Percentiles rank a stretch among this genome's conserved stretches.
These are phyloP conservation scores for Fusarium ambrosium DNA, from an alignment of 2,329 filamentous ascomycete species.

Conservation along the genomic window DNA sequence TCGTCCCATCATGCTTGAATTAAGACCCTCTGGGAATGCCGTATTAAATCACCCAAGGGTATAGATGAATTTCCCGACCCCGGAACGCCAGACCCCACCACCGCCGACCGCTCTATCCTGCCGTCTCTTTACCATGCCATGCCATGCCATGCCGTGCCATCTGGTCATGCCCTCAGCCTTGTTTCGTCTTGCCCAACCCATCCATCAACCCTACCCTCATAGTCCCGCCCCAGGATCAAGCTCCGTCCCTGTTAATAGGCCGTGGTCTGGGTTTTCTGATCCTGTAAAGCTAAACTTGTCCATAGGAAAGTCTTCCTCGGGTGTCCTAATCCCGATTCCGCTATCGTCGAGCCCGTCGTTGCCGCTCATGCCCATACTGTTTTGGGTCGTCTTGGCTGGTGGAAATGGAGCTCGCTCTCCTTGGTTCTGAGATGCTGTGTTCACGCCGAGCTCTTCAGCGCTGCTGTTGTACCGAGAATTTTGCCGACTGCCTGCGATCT, in stretches of 20 bases:
- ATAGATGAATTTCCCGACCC: slow-evolving; percentile 39
- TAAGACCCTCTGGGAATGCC: slow-evolving; percentile 38
- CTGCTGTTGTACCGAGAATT: slow-evolving; percentile 59
- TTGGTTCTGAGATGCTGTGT: slow-evolving; percentile 62
- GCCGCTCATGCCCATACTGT: slow-evolving; percentile 53
- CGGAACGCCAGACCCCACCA: slow-evolving; percentile 42
- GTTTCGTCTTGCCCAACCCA: slow-evolving; percentile 2
- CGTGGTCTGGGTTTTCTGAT: slow-evolving; percentile 53
- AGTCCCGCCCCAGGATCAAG: slow-evolving; percentile 41
- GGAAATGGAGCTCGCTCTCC: slow-evolving; percentile 65
- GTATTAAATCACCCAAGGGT: slow-evolving; percentile 43
- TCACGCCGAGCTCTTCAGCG: slow-evolving; percentile 61
- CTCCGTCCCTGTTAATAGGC: slow-evolving; percentile 51
- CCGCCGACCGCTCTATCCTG: slow-evolving; percentile 10
- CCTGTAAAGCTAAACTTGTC: slow-evolving; percentile 68
- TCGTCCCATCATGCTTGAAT: slow-evolving; percentile 51
- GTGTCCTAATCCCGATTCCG: slow-evolving; percentile 78
- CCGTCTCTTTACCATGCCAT: background rate
- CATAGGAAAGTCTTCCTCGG: slow-evolving; percentile 74
- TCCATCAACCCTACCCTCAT: slow-evolving; percentile 18
- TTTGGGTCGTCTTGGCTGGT: slow-evolving; percentile 59
- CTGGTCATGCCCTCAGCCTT: background rate
- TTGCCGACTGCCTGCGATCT: slow-evolving; percentile 49
- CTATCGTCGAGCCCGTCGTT: slow-evolving; percentile 76
- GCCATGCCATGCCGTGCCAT: background rate